These are phyloP conservation scores for Saccharomycopsis microspora DNA, from an alignment of 805 yeast species.

Conservation along the genomic window DNA sequence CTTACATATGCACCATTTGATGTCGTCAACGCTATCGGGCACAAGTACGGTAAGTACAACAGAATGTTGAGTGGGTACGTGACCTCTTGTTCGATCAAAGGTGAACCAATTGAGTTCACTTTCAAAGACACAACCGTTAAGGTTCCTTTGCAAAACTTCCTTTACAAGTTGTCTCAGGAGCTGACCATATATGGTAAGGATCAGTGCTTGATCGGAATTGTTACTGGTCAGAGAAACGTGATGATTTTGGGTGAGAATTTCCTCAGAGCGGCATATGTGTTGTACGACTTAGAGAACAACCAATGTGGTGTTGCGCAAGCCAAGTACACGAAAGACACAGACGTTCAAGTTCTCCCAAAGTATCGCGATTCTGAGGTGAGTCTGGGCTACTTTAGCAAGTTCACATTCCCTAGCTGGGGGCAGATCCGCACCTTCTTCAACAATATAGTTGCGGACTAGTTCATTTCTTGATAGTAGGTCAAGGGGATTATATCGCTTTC, in stretches of 20 bases:
- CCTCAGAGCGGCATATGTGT: slow-evolving; percentile 53
- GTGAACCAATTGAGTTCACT: slow-evolving; percentile 11
- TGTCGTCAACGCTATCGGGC: slow-evolving; percentile 20
- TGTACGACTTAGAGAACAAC: slow-evolving; percentile 49
- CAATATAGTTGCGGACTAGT: too few species aligned
- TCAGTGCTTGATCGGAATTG: slow-evolving; percentile 13
- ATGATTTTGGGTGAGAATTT: slow-evolving; percentile 54
- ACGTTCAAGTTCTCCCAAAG: neutral
- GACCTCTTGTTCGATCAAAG: slow-evolving; percentile 8
- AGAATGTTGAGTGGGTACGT: slow-evolving; percentile 10
- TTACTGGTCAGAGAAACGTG: slow-evolving; percentile 6
- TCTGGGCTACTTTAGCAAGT: too few species aligned
- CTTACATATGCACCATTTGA: slow-evolving; percentile 33
- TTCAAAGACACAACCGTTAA: slow-evolving; percentile 6
- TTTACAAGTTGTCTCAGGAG: slow-evolving; percentile 12
- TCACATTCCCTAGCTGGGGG: too few species aligned
- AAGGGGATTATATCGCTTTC: neutral
- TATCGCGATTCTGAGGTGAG: too few species aligned
- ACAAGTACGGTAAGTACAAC: slow-evolving; percentile 13
- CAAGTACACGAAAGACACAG: slow-evolving; percentile 2
- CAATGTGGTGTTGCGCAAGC: slow-evolving; percentile 47
- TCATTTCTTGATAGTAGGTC: neutral
- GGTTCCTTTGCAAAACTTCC: slow-evolving; percentile 13
- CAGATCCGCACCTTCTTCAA: too few species aligned
- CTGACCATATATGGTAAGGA: slow-evolving; percentile 8